Evolutionary conservation across 2,329 filamentous ascomycete species (phyloP).

Genomic region (Sporothrix sp.): DNA sequence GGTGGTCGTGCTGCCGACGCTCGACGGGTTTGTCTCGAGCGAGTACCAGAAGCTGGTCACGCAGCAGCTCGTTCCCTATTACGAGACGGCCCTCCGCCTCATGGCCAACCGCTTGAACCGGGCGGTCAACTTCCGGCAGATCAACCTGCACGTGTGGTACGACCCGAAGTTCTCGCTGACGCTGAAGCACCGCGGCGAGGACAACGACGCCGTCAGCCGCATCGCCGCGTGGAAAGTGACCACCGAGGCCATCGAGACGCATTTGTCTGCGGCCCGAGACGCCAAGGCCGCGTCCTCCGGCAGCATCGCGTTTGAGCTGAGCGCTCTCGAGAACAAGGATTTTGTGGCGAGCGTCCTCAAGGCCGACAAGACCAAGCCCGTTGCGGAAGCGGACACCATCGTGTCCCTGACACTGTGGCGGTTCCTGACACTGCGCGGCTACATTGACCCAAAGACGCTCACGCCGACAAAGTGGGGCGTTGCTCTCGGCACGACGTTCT

Average conservation of each 20-base stretch:
- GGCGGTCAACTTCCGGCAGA: constrained; percentile 70
- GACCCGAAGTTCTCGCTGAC: constrained; percentile 57
- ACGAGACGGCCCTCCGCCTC: constrained; percentile 67
- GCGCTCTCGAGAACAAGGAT: constrained; percentile 56
- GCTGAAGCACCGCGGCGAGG: constrained; percentile 50
- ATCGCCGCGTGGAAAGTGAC: constrained; percentile 64
- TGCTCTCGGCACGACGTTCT: constrained; percentile 61
- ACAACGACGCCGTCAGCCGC: constrained; percentile 37
- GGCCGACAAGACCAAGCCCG: constrained; percentile 42
- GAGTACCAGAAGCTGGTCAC: constrained; percentile 75
- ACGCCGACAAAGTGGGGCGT: constrained; percentile 76
- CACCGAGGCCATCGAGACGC: constrained; percentile 42
- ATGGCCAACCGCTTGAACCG: constrained; percentile 72
- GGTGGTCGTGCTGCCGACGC: constrained; percentile 68
- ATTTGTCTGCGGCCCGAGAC: constrained; percentile 29
- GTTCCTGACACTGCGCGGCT: constrained; percentile 81
- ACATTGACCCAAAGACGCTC: constrained; percentile 63
- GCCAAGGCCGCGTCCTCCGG: constrained; percentile 27
- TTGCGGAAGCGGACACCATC: constrained; percentile 56
- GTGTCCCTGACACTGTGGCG: constrained; percentile 70
- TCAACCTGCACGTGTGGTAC: constrained; percentile 78
- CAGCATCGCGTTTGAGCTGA: constrained; percentile 49
- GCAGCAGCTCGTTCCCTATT: constrained; percentile 61
- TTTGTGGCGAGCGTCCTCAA: constrained; percentile 62
- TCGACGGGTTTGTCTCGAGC: constrained; percentile 70